Evolutionary conservation across 768 basidiomycete genomes (phyloP), one percentile per base, ranked within the genome.

Genomic region (Sutorius australiensis): DNA sequence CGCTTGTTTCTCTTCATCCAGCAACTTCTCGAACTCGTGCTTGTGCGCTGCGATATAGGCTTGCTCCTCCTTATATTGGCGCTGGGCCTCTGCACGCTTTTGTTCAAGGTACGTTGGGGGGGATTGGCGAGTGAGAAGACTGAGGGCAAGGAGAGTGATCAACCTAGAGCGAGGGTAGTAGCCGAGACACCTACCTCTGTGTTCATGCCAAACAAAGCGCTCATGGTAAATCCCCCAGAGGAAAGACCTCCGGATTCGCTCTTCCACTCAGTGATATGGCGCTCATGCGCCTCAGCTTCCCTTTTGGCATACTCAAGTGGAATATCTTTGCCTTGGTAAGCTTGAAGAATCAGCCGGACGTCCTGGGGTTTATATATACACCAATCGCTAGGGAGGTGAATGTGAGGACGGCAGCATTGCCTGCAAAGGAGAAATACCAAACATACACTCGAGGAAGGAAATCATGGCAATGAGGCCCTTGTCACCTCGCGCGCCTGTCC

Each of bases 381-480:
- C 85, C 95, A 54, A 99, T 87, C 7, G 97, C 95, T 95, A 61
- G 12, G 33, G 27, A 19, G 7, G 10, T 14, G 13, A 32, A 17
- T 0, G 24, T 57, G 37, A 50, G 32, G 27, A 50, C 12, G 30
- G 17, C 12, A 44, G n/a, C n/a, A n/a, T n/a, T 30, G n/a, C 16
- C 2, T 14, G 21, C 2, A 37, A 5, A 27, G 14, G 2, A 46
- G 21, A 7, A 55, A 14, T 45, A 19, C 28, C 6, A n/a, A 9
- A 73, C 78, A 49, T 62, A 77, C 93, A 93, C 75, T 98, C 97
- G 5, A 99, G 79, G 84, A 98, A 98, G 1, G 95, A 95, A 59
- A 99, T 94, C 78, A 98, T 80, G n/a, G 85, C 86, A 17, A 98
- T 69, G 37, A 98, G 81, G 0, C 89, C 92, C 57, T 76, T 81